phyloP scores from a whole-genome alignment of 1,139 yeast species.

The Hyphopichia khmerensis region DNA sequence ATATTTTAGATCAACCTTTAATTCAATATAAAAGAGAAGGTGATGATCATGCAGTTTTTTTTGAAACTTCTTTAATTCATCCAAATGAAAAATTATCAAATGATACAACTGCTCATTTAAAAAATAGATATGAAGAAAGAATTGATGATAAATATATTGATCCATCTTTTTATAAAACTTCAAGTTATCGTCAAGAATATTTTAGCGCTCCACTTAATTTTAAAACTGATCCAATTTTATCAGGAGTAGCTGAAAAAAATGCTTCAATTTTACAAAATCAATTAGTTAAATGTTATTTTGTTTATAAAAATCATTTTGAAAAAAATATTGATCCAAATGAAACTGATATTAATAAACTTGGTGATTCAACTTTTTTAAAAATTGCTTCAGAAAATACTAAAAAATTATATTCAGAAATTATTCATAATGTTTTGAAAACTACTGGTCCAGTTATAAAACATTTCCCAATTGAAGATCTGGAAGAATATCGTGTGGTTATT shows the following conservation, averaged over 20 bases:
- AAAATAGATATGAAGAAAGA: conserved; percentile 55
- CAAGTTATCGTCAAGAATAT: conserved; percentile 74
- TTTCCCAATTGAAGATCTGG: conserved; percentile 77
- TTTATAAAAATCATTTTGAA: conserved; percentile 72
- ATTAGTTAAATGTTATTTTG: conserved; percentile 77
- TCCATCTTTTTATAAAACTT: conserved; percentile 41
- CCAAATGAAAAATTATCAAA: conserved; percentile 12
- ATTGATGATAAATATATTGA: conserved; percentile 83
- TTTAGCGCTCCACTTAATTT: conserved; percentile 68
- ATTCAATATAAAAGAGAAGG: conserved; percentile 75
- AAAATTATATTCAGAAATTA: conserved; percentile 68
- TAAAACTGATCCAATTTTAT: conserved; percentile 44
- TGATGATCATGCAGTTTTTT: conserved; percentile 88
- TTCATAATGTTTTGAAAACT: conserved; percentile 66
- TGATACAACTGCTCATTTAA: conserved; percentile 20
- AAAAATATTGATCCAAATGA: conserved; percentile 31
- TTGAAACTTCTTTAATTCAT: conserved; percentile 61
- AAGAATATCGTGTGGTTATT: conserved; percentile 78
- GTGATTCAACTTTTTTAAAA: conserved; percentile 77
- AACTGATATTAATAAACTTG: conserved; percentile 61
- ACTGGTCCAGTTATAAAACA: conserved; percentile 94
- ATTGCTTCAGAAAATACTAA: conserved; percentile 83
- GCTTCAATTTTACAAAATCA: conserved; percentile 38
- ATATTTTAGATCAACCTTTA: conserved; percentile 40
- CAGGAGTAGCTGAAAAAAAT: conserved; percentile 40